A percentile compares a stretch with the other conserved stretches of the same genome.
phyloP scores from a whole-genome alignment of 2,329 filamentous ascomycete genomes.

The Monosporascus sp. region DNA sequence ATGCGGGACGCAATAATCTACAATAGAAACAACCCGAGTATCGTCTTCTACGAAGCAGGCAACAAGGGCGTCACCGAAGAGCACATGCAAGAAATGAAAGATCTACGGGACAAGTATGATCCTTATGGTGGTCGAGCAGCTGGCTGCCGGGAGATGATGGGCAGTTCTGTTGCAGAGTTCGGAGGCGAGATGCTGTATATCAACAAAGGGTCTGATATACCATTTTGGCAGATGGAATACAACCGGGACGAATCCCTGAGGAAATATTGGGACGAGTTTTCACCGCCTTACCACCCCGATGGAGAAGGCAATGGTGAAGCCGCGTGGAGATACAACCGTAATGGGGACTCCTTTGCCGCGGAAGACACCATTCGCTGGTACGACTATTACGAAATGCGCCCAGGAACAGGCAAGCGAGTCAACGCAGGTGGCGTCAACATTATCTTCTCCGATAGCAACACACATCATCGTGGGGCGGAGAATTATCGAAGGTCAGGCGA shows the following conservation, averaged over 20 bases:
- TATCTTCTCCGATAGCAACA: constrained; percentile 2
- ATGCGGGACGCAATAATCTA: constrained; percentile 2
- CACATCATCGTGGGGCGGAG: constrained; percentile 1
- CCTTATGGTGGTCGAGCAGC: neutral
- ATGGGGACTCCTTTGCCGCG: neutral
- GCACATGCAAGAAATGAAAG: constrained; percentile 1
- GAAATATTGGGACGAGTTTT: constrained; percentile 1
- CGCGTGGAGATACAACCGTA: neutral
- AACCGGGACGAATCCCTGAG: neutral
- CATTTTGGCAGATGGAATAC: constrained; percentile 1
- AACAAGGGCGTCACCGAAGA: neutral
- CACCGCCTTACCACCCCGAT: neutral
- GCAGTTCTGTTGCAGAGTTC: neutral
- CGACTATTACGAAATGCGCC: constrained; percentile 1
- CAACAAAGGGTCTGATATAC: neutral
- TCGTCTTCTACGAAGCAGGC: neutral
- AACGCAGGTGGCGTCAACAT: constrained; percentile 1
- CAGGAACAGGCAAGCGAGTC: neutral
- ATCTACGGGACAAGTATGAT: constrained; percentile 1
- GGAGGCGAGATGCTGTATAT: constrained; percentile 1
- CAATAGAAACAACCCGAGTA: neutral
- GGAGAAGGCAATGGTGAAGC: neutral
- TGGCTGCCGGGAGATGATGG: neutral
- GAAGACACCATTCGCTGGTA: neutral
- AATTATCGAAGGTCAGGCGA: constrained; percentile 1